phyloP scores from a whole-genome alignment of 306 rosid species.

The Castanea crenata region DNA sequence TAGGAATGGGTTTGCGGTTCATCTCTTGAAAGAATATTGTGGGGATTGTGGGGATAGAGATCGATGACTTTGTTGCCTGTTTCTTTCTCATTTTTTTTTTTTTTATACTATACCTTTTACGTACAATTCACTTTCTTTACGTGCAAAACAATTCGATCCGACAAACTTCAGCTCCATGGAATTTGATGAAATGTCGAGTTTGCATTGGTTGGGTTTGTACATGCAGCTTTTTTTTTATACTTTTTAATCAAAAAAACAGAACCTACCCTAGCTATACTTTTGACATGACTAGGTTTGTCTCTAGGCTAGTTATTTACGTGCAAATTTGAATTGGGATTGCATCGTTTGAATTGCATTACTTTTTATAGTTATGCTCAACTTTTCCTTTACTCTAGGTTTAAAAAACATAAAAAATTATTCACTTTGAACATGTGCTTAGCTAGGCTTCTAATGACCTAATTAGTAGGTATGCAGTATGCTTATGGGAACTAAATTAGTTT shows the following conservation, averaged over 20 bases:
- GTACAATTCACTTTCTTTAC: neutral
- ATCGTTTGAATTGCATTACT: neutral
- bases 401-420: slow-evolving; percentile 1
- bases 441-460: slow-evolving; percentile 41
- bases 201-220: slow-evolving; percentile 11
- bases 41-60: neutral
- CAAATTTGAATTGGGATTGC: neutral
- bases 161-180: slow-evolving; percentile 27
- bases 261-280: neutral
- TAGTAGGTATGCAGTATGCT: slow-evolving; percentile 26
- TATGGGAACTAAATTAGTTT: neutral
- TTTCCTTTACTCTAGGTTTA: neutral
- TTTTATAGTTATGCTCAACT: neutral
- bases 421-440: slow-evolving; percentile 33
- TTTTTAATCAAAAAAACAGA: neutral
- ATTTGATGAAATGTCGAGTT: slow-evolving; percentile 18
- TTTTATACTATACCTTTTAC: neutral
- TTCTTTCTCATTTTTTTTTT: slow-evolving; percentile 17
- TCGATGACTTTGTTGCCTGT: slow-evolving; percentile 3
- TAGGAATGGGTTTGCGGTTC: neutral
- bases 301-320: neutral
- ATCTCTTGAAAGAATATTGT: too few species aligned
- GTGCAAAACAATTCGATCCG: slow-evolving; percentile 10
- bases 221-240: neutral
- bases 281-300: neutral